Conservation (phyloP, 352 stramenopile genomes). For the Peronospora belbahrii region DNA sequence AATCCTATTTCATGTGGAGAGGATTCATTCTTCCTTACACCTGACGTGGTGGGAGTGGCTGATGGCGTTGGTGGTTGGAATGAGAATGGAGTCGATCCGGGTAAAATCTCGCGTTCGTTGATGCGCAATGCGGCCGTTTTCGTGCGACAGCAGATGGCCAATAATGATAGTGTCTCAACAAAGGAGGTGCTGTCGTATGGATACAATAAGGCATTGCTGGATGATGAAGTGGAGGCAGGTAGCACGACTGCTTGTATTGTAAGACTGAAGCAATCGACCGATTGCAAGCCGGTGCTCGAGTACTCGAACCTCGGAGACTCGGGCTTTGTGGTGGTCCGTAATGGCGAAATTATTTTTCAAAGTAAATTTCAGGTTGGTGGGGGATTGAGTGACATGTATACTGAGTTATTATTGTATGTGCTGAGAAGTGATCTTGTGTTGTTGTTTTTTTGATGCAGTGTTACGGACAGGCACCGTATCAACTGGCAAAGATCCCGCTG, state of each 20-base stretch:
- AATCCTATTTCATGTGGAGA: constrained; percentile 55
- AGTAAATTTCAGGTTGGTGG: constrained; percentile 57
- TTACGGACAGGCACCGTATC: constrained; percentile 67
- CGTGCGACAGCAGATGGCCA: constrained; percentile 26
- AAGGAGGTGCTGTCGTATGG: constrained; percentile 48
- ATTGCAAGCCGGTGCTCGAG: constrained; percentile 49
- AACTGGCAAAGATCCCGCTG: constrained; percentile 66
- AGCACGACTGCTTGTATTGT: constrained; percentile 76
- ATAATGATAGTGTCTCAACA: constrained; percentile 32
- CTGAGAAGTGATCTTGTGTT: background rate
- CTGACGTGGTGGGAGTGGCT: constrained; percentile 54
- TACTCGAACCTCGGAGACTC: constrained; percentile 79
- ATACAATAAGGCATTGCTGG: constrained; percentile 47
- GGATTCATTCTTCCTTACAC: constrained; percentile 70
- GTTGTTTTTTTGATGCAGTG: constrained; percentile 30
- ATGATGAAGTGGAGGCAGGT: constrained; percentile 67
- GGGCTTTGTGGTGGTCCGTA: constrained; percentile 64
- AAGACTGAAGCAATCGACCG: constrained; percentile 38
- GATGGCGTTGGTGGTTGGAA: constrained; percentile 78
- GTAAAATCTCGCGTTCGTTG: constrained; percentile 64
- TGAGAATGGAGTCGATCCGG: constrained; percentile 71
- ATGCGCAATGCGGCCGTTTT: constrained; percentile 62
- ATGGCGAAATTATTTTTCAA: constrained; percentile 53
- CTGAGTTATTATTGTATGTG: background rate
- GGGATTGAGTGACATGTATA: background rate